phyloP scores from a whole-genome alignment of 305 asterid species.

The Plantago coronopus region DNA sequence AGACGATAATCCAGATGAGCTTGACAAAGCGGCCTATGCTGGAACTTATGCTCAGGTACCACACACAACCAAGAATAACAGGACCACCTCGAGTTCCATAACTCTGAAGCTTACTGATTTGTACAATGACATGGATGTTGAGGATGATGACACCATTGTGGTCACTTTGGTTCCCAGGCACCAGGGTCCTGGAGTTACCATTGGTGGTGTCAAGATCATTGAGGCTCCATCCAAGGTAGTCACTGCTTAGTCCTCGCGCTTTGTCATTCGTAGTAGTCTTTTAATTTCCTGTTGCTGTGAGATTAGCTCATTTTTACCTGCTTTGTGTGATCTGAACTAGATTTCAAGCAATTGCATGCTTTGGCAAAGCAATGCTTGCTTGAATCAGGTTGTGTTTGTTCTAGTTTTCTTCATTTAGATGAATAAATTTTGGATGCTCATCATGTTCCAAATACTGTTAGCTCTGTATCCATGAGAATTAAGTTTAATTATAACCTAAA shows the following conservation, averaged over 20 bases:
- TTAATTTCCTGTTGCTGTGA: background rate
- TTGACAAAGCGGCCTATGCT: slow-evolving; percentile 17
- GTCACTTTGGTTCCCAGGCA: slow-evolving; percentile 4
- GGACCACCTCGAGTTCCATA: background rate
- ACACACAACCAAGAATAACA: background rate
- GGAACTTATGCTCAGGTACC: slow-evolving; percentile 18
- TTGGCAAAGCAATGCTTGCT: background rate
- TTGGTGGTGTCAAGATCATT: slow-evolving; percentile 8
- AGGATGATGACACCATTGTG: slow-evolving; percentile 4
- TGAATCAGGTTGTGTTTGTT: background rate
- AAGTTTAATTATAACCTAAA: no score
- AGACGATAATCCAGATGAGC: background rate
- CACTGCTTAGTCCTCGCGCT: background rate
- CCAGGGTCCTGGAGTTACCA: slow-evolving; percentile 7
- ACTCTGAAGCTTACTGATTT: slow-evolving; percentile 3
- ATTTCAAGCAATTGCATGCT: background rate
- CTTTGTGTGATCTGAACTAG: background rate
- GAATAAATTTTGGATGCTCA: background rate
- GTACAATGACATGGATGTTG: slow-evolving; percentile 6
- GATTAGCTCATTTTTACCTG: background rate
- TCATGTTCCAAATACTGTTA: no score
- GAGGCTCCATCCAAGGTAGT: background rate
- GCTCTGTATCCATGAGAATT: no score
- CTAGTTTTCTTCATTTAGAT: no score
- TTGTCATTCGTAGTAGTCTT: no score